Evolutionary conservation across 2,329 filamentous ascomycete genomes (phyloP).

Genomic region (Penicillium nordicum): DNA sequence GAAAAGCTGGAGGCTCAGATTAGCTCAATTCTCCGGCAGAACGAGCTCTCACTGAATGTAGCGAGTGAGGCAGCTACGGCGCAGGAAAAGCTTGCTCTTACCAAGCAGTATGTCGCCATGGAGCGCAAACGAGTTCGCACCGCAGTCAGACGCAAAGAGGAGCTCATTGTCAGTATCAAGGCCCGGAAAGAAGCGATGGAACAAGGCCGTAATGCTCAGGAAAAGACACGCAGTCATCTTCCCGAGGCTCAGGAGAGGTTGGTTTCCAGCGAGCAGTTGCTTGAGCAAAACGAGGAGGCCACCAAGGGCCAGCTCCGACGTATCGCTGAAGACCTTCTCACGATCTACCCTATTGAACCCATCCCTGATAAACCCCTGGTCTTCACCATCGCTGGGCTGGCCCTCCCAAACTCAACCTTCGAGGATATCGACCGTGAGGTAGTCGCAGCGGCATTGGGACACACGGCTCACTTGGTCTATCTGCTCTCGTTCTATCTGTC

Average conservation of each 20-base stretch:
- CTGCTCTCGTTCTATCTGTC: slow-evolving; percentile 78
- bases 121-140: slow-evolving; percentile 65
- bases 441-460: slow-evolving; percentile 76
- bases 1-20: slow-evolving; percentile 75
- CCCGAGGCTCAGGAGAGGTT: slow-evolving; percentile 60
- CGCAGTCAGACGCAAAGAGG: slow-evolving; percentile 61
- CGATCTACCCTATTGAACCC: slow-evolving; percentile 78
- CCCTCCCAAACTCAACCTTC: slow-evolving; percentile 75
- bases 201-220: slow-evolving; percentile 59
- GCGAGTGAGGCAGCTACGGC: slow-evolving; percentile 38
- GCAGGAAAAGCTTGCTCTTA: slow-evolving; percentile 39
- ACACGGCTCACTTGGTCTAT: slow-evolving; percentile 71
- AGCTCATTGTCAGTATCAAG: slow-evolving; percentile 64
- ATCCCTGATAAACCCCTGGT: slow-evolving; percentile 62
- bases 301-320: slow-evolving; percentile 84
- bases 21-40: slow-evolving; percentile 49
- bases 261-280: slow-evolving; percentile 52
- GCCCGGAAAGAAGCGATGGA: slow-evolving; percentile 66
- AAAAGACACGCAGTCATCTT: slow-evolving; percentile 59
- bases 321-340: slow-evolving; percentile 76
- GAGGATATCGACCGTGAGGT: slow-evolving; percentile 65
- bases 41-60: slow-evolving; percentile 31
- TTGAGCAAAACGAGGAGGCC: slow-evolving; percentile 56
- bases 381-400: slow-evolving; percentile 77
- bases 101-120: slow-evolving; percentile 53